Percentiles rank a stretch among this genome's conserved stretches.
Evolutionary conservation across 352 stramenopile genomes (phyloP).

Genomic region (Blastocystis sp.): DNA sequence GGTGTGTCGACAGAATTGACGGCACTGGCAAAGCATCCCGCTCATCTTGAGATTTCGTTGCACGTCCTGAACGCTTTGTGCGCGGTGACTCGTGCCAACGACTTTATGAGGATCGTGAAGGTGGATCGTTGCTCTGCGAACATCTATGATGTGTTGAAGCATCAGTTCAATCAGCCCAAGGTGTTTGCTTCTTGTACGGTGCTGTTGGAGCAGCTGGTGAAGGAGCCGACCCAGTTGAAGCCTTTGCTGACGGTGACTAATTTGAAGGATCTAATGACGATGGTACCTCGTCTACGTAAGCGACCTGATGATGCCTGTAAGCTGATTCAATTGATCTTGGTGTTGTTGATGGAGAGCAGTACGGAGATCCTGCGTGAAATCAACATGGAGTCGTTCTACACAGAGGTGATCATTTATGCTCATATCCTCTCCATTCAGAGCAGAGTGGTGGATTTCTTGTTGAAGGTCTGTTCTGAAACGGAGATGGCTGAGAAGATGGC

Average conservation of each 20-base stretch:
- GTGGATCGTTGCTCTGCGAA: not conserved
- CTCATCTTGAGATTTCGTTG: slow-evolving; percentile 20
- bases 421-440: not conserved
- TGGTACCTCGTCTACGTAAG: slow-evolving; percentile 53
- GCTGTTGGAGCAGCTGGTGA: slow-evolving; percentile 57
- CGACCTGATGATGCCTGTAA: slow-evolving; percentile 40
- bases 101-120: slow-evolving; percentile 26
- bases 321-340: slow-evolving; percentile 28
- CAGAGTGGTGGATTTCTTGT: slow-evolving; percentile 2
- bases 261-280: slow-evolving; percentile 22
- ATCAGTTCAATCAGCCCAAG: slow-evolving; percentile 30
- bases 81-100: slow-evolving; percentile 14
- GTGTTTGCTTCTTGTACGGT: slow-evolving; percentile 42
- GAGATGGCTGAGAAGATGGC: slow-evolving; percentile 1
- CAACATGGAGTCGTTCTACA: slow-evolving; percentile 59
- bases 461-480: not conserved
- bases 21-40: slow-evolving; percentile 5
- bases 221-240: slow-evolving; percentile 10
- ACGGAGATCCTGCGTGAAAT: not conserved
- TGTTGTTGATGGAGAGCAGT: not conserved
- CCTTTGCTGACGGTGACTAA: not conserved
- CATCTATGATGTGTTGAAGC: slow-evolving; percentile 50
- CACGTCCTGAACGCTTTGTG: slow-evolving; percentile 34
- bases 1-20: slow-evolving; percentile 28
- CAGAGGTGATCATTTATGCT: slow-evolving; percentile 29